Base-by-base conservation (phyloP, 768 basidiomycete genomes). In the Boletus barrowsii region DNA sequence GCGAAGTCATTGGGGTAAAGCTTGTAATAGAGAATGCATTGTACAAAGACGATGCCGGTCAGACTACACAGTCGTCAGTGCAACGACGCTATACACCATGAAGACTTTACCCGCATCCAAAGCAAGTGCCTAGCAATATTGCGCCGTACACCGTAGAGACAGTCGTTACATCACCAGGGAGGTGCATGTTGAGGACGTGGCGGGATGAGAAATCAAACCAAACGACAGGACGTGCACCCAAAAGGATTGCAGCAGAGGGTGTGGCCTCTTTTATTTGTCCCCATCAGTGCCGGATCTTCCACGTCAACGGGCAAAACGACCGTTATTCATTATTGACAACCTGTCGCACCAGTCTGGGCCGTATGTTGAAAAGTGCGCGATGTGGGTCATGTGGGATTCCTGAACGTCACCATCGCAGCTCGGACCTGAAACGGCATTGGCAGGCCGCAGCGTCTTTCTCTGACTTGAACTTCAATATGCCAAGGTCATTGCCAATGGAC, bases 11-110 rank as follows among this genome's bases (percentile, higher is more conserved):
- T 52, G 5, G 68, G 69, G 49, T 69, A 69, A 37, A 71, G 54
- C 40, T 67, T 69, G 45, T 50, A 71, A 43, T 69, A 69, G 33
- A 69, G 22, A 20, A 69, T 14, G 30, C 46, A 60, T 62, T 69
- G 68, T 3, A 69, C 68, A 10, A 71, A 58, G 42, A 69, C 69
- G 20, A 69, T 41, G 18, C 68, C 68, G 8, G 69, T 69, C 13
- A 69, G 57, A 39, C 68, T 69, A 29, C 7, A 30, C 2, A 10
- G 22, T 26, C 24, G 36, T 63, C 22, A 69, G 55, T 39, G 22
- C 14, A 29, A 29, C 15, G 6, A 29, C 10, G 10, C 3, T 2
- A 6, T 17, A 22, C n/a, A 10, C n/a, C 37, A 7, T 3, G 18
- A 14, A 36, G 18, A 47, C 40, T 57, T 47, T 49, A 71, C 68